phyloP scores from a whole-genome alignment of 2,329 filamentous ascomycete genomes.

The Diaporthe destruens region DNA sequence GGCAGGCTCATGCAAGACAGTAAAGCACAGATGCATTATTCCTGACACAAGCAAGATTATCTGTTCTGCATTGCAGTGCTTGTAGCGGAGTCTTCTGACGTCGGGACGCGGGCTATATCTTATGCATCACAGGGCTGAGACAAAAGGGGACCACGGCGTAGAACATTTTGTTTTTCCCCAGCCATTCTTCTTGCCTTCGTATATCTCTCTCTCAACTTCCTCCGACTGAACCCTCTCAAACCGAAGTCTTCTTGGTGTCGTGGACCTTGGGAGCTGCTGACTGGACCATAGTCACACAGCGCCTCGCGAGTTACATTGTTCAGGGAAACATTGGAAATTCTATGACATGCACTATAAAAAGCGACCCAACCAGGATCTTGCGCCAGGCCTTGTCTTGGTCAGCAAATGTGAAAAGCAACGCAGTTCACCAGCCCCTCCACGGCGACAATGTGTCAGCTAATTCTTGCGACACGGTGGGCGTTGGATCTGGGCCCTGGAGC shows the following conservation, averaged over 20 bases:
- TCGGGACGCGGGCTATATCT: background rate
- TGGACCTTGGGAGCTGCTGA: constrained; percentile 3
- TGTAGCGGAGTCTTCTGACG: background rate
- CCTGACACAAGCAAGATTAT: constrained; percentile 20
- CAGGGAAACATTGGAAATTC: background rate
- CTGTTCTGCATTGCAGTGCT: constrained; percentile 19
- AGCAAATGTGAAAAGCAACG: constrained; percentile 1
- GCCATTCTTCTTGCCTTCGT: too few relatives aligned
- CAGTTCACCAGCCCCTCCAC: background rate
- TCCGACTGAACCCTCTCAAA: background rate
- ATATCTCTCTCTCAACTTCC: background rate
- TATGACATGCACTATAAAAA: background rate
- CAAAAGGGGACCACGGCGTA: background rate
- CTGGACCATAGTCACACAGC: background rate
- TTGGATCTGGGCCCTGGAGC: constrained; percentile 21
- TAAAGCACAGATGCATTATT: background rate
- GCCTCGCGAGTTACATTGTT: background rate
- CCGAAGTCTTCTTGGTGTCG: background rate
- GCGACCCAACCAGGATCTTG: constrained; percentile 8
- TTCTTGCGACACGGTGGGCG: background rate
- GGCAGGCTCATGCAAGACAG: constrained; percentile 18
- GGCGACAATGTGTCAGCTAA: constrained; percentile 9
- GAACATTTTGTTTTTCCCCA: background rate
- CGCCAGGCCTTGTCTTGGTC: background rate
- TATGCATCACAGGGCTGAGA: constrained; percentile 23